Conservation (phyloP, 2,329 filamentous ascomycete genomes). For the Reticulascus tulasneorum region DNA sequence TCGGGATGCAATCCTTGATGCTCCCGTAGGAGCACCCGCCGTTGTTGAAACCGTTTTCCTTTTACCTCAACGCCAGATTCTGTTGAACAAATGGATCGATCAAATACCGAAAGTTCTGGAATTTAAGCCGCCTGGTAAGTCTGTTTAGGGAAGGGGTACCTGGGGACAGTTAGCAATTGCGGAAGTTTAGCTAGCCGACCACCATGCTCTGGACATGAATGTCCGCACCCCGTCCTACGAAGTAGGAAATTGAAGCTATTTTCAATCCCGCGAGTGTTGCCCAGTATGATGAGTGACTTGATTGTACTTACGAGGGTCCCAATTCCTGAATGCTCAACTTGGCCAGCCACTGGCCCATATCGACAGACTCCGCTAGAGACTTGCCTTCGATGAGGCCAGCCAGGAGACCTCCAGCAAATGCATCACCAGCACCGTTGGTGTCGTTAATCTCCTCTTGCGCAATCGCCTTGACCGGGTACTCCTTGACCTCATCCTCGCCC, state of each 20-base stretch:
- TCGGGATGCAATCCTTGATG: conserved; percentile 24
- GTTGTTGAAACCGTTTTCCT: conserved; percentile 53
- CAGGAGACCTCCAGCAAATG: conserved; percentile 90
- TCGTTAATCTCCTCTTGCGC: conserved; percentile 78
- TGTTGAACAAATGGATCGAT: conserved; percentile 5
- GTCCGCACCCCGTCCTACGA: no score
- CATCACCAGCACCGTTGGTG: conserved; percentile 95
- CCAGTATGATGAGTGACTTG: conserved; percentile 2
- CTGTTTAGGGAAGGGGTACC: conserved; percentile 80
- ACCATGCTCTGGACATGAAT: no score
- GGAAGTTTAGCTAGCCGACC: conserved; percentile 5
- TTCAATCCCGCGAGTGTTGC: conserved; percentile 1
- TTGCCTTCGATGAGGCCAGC: conserved; percentile 87
- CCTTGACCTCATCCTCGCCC: conserved; percentile 65
- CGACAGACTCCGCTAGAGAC: conserved; percentile 70
- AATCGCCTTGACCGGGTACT: conserved; percentile 80
- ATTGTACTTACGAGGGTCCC: conserved; percentile 84
- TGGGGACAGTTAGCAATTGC: conserved; percentile 28
- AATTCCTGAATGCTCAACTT: conserved; percentile 91
- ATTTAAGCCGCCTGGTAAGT: conserved; percentile 40
- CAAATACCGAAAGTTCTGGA: conserved; percentile 12
- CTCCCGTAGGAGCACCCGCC: conserved; percentile 30
- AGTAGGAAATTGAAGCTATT: conserved; percentile 13
- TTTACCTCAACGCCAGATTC: conserved; percentile 39
- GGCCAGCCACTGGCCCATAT: conserved; percentile 96